Percentiles rank a stretch among this genome's conserved stretches.
Conservation (phyloP, 495 filamentous ascomycete genomes). For the Clohesyomyces aquaticus region DNA sequence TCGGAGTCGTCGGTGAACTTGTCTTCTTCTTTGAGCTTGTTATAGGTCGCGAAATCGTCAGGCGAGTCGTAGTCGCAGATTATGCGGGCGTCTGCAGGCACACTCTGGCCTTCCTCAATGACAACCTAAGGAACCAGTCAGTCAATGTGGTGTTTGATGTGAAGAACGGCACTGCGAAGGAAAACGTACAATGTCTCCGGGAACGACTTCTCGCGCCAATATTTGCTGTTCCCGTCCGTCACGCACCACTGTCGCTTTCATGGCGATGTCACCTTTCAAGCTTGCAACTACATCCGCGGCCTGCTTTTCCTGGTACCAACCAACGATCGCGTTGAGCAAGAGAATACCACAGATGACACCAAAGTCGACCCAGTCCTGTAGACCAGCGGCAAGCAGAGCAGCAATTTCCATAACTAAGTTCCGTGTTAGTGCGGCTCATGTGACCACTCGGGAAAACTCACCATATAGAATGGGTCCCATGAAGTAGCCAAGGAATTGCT, state of each 20-base stretch:
- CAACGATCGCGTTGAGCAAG: conserved; percentile 77
- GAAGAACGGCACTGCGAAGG: too few relatives aligned
- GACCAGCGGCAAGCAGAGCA: conserved; percentile 76
- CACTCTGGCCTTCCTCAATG: conserved; percentile 74
- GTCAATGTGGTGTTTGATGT: background rate
- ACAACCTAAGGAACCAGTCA: conserved; percentile 55
- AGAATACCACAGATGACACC: conserved; percentile 83
- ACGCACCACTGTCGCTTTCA: conserved; percentile 73
- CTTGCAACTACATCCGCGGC: conserved; percentile 80
- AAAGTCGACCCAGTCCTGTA: conserved; percentile 81
- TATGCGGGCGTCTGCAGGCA: conserved; percentile 73
- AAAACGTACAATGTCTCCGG: conserved; percentile 82
- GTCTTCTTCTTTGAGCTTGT: conserved; percentile 61
- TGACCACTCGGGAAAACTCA: conserved; percentile 48
- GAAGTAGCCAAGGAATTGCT: conserved; percentile 79
- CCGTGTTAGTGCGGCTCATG: conserved; percentile 17
- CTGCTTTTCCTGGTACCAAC: conserved; percentile 88
- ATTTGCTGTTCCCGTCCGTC: conserved; percentile 73
- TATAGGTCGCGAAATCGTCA: conserved; percentile 72
- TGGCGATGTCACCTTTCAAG: conserved; percentile 82
- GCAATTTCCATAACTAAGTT: conserved; percentile 79
- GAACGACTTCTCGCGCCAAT: conserved; percentile 76
- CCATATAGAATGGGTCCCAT: conserved; percentile 83
- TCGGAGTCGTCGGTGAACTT: conserved; percentile 58
- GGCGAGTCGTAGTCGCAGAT: conserved; percentile 77